A percentile compares a stretch with the other conserved stretches of the same genome.
These are phyloP conservation scores for Fusarium drepaniforme DNA, from an alignment of 2,329 filamentous ascomycete species.

Conservation along the genomic window DNA sequence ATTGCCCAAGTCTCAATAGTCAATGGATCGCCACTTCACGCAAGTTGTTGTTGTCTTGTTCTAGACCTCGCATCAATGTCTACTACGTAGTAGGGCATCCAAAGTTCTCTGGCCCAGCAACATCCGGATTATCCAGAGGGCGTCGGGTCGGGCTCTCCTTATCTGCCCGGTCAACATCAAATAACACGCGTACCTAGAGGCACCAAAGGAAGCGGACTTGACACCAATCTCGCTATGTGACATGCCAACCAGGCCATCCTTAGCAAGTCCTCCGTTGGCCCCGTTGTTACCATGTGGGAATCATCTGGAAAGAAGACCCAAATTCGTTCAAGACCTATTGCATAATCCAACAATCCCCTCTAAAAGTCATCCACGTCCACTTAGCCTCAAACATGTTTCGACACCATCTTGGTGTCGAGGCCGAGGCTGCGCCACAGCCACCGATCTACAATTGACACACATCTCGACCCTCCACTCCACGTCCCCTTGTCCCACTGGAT, in stretches of 20 bases:
- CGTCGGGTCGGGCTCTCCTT: neutral
- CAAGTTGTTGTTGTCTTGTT: neutral
- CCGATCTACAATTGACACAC: slow-evolving; percentile 12
- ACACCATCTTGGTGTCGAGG: neutral
- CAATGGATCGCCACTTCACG: neutral
- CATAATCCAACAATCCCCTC: neutral
- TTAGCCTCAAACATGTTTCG: slow-evolving; percentile 10
- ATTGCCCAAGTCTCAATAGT: neutral
- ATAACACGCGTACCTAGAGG: neutral
- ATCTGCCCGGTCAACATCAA: neutral
- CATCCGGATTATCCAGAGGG: neutral
- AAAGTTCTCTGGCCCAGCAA: neutral
- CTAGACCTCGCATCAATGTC: neutral
- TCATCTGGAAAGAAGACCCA: neutral
- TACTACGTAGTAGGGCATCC: neutral
- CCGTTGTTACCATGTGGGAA: neutral
- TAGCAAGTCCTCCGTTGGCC: neutral
- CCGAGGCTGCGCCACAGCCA: slow-evolving; percentile 20
- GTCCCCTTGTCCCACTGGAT: neutral
- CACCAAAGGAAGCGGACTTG: neutral
- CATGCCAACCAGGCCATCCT: neutral
- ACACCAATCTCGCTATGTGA: slow-evolving; percentile 1
- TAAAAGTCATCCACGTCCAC: neutral
- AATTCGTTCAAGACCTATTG: neutral
- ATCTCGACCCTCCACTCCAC: neutral